Conservation (phyloP, 108 stramenopile genomes). For the Nitzschia putrida region DNA sequence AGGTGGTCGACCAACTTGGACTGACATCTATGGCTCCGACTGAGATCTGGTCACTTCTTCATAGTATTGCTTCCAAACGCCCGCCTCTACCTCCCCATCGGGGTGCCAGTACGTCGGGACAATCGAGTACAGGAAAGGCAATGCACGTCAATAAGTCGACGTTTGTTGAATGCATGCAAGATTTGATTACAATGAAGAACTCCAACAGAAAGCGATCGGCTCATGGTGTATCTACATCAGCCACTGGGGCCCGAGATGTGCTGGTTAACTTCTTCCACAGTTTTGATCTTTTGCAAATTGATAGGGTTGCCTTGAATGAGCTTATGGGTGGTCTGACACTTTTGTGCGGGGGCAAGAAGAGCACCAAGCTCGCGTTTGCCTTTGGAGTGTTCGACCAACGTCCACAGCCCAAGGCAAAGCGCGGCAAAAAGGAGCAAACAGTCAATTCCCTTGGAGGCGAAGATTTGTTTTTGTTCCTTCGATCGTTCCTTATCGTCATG, state of each 20-base stretch:
- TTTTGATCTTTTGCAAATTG: slow-evolving; percentile 73
- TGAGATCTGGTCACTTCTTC: slow-evolving; percentile 59
- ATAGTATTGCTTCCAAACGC: slow-evolving; percentile 33
- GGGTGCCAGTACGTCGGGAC: slow-evolving; percentile 27
- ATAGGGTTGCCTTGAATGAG: slow-evolving; percentile 75
- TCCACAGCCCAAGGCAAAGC: slow-evolving; percentile 25
- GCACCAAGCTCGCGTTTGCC: slow-evolving; percentile 81
- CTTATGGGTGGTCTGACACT: slow-evolving; percentile 89
- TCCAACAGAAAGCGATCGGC: slow-evolving; percentile 39
- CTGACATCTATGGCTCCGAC: slow-evolving; percentile 60
- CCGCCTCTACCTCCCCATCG: slow-evolving; percentile 1
- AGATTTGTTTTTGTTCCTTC: slow-evolving; percentile 75
- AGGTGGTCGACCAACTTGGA: slow-evolving; percentile 75
- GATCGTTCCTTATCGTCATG: slow-evolving; percentile 81
- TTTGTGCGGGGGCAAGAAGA: slow-evolving; percentile 84
- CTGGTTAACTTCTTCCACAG: slow-evolving; percentile 80
- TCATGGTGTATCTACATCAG: slow-evolving; percentile 37
- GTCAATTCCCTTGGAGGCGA: slow-evolving; percentile 51
- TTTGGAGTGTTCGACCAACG: slow-evolving; percentile 78
- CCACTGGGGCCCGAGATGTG: slow-evolving; percentile 40
- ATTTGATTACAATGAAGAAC: slow-evolving; percentile 36
- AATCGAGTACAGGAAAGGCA: slow-evolving; percentile 17
- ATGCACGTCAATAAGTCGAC: slow-evolving; percentile 59
- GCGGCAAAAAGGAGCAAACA: slow-evolving; percentile 32
- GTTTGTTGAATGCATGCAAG: slow-evolving; percentile 76